Evolutionary conservation across 1,284 basidiomycete species (phyloP).

Genomic region (Apiotrichum sp.): DNA sequence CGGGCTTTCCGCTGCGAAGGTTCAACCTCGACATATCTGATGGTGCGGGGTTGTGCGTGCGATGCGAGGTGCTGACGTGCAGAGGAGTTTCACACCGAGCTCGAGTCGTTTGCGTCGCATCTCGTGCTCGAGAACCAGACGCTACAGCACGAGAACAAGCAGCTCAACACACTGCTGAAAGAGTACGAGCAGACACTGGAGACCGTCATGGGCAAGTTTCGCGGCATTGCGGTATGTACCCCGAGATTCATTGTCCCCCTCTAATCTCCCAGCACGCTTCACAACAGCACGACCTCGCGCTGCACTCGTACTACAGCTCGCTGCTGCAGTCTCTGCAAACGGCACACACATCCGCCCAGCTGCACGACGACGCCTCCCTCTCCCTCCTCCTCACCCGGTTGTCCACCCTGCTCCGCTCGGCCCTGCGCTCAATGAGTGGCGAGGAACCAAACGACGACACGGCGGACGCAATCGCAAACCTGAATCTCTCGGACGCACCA

Average conservation of each 20-base stretch:
- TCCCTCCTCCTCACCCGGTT: constrained; percentile 69
- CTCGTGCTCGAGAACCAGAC: constrained; percentile 90
- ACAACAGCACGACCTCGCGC: constrained; percentile 80
- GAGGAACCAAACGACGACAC: constrained; percentile 49
- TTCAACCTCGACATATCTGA: constrained; percentile 92
- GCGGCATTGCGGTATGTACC: constrained; percentile 74
- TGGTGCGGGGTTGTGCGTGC: constrained; percentile 51
- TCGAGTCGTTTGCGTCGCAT: constrained; percentile 83
- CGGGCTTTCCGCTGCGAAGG: constrained; percentile 75
- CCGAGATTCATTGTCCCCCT: not conserved
- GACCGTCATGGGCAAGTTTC: constrained; percentile 93
- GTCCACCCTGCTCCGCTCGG: constrained; percentile 61
- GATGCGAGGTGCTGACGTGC: constrained; percentile 7
- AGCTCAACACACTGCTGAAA: constrained; percentile 76
- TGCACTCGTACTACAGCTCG: constrained; percentile 85
- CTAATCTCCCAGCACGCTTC: constrained; percentile 63
- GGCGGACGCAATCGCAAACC: not conserved
- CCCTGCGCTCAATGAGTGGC: constrained; percentile 65
- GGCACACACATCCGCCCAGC: constrained; percentile 57
- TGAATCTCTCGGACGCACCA: not conserved
- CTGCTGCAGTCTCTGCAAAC: constrained; percentile 70
- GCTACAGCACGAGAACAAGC: constrained; percentile 88
- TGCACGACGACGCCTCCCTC: constrained; percentile 56
- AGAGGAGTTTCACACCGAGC: constrained; percentile 90
- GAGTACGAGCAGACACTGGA: constrained; percentile 95